Base-by-base conservation (phyloP, 371 early-diverging fungal species). In the Mucor piriformis region DNA sequence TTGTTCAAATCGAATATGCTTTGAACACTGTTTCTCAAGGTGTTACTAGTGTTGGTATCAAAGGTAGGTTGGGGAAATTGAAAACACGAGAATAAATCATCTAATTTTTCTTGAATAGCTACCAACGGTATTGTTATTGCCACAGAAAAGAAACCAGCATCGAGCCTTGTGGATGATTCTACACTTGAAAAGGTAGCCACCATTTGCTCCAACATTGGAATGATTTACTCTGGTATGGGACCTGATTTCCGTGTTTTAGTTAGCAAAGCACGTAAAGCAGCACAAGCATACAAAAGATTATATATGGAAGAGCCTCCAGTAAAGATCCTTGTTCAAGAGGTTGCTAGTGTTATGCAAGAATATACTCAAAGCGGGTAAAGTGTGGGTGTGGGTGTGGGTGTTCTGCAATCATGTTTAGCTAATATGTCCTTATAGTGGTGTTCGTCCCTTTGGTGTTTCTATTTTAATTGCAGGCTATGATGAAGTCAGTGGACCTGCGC, bases 1-100 rank as follows among this genome's bases (percentile, higher is more conserved):
- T 99, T 54, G 94, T 94, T 34, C 99, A 99, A 83, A 97, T 99
- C 64, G 98, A 98, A 81, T 93, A 99, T 81, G 99, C 99, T 1
- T 84, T 98, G 61, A 95, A 91, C 59, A 96, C 97, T 20, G 99
- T 99, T 15, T 83, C 88, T 56, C 89, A 92, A 63, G 99, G 99
- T 64, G 90, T 93, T 35, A 99, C 99, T 11, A 88, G 92, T 67
- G 92, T 99, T 59, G 99, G 98, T 43, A 96, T 99, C 79, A 97
- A 96, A 88, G 95, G 95, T 94, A 84, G 21, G n/a, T n/a, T n/a
- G 2, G 8, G 42, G n/a, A 10, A n/a, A 23, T 52, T 15, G 15
- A 15, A 12, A 3, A 16, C 8, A 29, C 1, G 29, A 29, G 29
- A 29, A 29, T n/a, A n/a, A 29, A 29, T 29, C 29, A 29, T 29